Base-by-base conservation (phyloP, 2,329 filamentous ascomycete genomes). In the Dothiorella sarmentorum region DNA sequence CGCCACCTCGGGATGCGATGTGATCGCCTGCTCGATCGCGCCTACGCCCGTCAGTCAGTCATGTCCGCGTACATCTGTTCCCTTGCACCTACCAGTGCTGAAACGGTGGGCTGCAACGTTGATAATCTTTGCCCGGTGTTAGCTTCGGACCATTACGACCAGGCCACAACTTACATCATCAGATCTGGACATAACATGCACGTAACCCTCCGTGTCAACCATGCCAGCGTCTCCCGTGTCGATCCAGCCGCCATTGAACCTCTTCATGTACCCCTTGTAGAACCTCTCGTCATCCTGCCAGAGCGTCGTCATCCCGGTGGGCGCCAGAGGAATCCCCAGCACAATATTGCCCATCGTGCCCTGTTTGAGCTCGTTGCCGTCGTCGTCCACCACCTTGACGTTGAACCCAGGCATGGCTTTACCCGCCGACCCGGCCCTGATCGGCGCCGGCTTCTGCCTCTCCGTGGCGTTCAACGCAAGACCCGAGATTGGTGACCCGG, bases 31-130 rank as follows among this genome's bases (percentile, higher is more conserved):
- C 75, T 97, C 92, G 71, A 97, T 94, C 31, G 88, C 83, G 51
- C 91, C 90, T 90, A 20, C 15, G 10, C 37, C 29, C 29, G 27
- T 29, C 47, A 10, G 49, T 53, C 49, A 38, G 49, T 13, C 18
- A n/a, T 24, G n/a, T 27, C 26, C 24, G 17, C 7, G 11, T 24
- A 38, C 17, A 43, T 53, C 42, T 53, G 11, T 27, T 35, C 40
- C 11, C 55, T 20, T 35, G 24, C 11, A 26, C 80, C 66, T 78
- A 89, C 89, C 90, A 10, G 91, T 96, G 63, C 89, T 93, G 61
- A 97, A 86, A 13, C 92, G 84, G 76, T 97, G 92, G 4, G 92
- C 91, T 38, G 91, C 92, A n/a, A 96, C 92, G 69, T 97, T 97
- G 69, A 97, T 91, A 61, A 97, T 88, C 71, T 53, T 47, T 49